Evolutionary conservation across 2,329 filamentous ascomycete species (phyloP).

Genomic region (Penicillium sp.): DNA sequence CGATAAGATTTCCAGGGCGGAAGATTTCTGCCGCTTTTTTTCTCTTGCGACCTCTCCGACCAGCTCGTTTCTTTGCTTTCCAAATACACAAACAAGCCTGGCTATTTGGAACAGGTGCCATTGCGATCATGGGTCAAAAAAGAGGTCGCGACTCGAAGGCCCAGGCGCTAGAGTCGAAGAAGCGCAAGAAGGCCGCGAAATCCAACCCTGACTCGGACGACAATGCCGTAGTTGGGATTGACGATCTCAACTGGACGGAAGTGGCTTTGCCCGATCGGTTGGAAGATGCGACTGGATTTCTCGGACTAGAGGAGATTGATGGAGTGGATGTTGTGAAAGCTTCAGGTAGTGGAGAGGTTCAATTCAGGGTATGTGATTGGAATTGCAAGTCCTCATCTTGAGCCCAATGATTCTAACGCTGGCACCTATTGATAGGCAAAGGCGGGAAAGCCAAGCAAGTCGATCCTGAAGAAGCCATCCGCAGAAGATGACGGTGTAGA

Average conservation of each 20-base stretch:
- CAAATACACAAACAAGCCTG: neutral
- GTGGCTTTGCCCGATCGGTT: constrained; percentile 72
- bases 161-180: constrained; percentile 32
- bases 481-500: constrained; percentile 52
- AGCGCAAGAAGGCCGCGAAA: constrained; percentile 36
- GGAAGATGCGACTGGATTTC: constrained; percentile 92
- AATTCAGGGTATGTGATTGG: constrained; percentile 41
- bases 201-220: constrained; percentile 17
- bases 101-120: neutral
- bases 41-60: constrained; percentile 26
- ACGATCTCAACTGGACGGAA: constrained; percentile 63
- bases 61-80: constrained; percentile 12
- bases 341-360: constrained; percentile 54
- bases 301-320: constrained; percentile 86
- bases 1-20: constrained; percentile 38
- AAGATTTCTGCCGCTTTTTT: constrained; percentile 41
- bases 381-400: neutral
- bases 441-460: constrained; percentile 36
- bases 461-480: constrained; percentile 28
- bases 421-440: constrained; percentile 30
- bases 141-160: constrained; percentile 36
- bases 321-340: constrained; percentile 79
- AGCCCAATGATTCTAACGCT: neutral
- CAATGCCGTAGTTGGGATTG: constrained; percentile 38
- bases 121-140: constrained; percentile 39